phyloP scores from a whole-genome alignment of 164 flowering plant species.

The Malania oleifera region DNA sequence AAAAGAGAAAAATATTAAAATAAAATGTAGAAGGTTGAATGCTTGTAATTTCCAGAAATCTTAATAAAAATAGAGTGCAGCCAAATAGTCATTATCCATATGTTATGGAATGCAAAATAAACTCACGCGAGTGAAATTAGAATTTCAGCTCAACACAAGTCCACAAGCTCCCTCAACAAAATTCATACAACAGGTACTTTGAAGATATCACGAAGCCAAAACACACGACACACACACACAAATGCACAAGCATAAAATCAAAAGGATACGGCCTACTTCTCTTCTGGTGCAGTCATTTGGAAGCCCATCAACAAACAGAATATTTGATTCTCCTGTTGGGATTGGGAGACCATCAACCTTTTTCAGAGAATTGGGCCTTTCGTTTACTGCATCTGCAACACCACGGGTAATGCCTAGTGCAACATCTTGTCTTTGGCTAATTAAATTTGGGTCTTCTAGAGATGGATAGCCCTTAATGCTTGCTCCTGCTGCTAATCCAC shows the following conservation, averaged over 20 bases:
- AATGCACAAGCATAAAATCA: neutral
- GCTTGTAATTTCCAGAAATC: neutral
- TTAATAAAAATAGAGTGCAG: neutral
- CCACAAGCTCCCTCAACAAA: conserved; percentile 1
- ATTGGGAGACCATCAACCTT: conserved; percentile 24
- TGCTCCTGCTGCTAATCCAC: conserved; percentile 34
- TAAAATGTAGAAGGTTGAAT: too few species aligned
- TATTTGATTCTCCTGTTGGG: conserved; percentile 38
- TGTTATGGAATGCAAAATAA: neutral
- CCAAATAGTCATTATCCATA: neutral
- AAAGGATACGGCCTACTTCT: conserved; percentile 83
- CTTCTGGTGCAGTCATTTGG: conserved; percentile 63
- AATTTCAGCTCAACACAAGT: neutral
- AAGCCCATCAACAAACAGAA: conserved; percentile 49
- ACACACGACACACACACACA: conserved; percentile 2
- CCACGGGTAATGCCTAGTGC: conserved; percentile 20
- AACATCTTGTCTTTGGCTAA: conserved; percentile 37
- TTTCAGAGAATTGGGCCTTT: conserved; percentile 28
- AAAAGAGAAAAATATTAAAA: too few species aligned
- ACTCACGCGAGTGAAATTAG: neutral
- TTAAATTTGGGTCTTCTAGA: conserved; percentile 30
- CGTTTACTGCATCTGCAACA: conserved; percentile 31
- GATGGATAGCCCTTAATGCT: conserved; percentile 26
- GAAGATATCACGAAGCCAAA: conserved; percentile 1
- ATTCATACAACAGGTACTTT: neutral